phyloP scores from a whole-genome alignment of 805 yeast species.

The Maudiozyma bulderi region DNA sequence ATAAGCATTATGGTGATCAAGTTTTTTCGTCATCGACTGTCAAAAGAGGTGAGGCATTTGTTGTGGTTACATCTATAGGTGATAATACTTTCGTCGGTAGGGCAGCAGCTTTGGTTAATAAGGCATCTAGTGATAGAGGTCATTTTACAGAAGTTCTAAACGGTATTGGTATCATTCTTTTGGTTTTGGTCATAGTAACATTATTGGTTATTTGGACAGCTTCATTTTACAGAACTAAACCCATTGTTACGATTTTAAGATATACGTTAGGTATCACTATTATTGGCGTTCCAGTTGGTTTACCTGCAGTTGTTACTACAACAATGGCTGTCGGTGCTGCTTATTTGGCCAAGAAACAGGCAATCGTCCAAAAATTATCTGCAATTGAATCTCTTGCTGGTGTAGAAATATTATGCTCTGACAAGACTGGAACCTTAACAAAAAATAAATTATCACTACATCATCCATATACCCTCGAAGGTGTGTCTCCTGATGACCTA shows the following conservation, averaged over 20 bases:
- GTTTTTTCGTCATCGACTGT: conserved; percentile 89
- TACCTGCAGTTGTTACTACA: conserved; percentile 96
- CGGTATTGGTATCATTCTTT: conserved; percentile 90
- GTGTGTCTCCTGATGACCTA: conserved; percentile 90
- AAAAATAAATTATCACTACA: conserved; percentile 91
- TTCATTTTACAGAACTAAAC: conserved; percentile 84
- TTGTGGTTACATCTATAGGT: conserved; percentile 92
- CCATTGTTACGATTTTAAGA: conserved; percentile 78
- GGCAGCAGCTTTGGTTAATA: conserved; percentile 93
- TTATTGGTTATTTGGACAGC: conserved; percentile 86
- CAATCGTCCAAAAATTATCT: conserved; percentile 91
- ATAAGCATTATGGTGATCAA: conserved; percentile 79
- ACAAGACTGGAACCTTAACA: conserved; percentile 96
- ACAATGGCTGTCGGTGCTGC: conserved; percentile 99
- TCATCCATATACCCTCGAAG: conserved; percentile 96
- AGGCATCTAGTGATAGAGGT: conserved; percentile 86
- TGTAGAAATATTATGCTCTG: conserved; percentile 96
- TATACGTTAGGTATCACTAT: conserved; percentile 92
- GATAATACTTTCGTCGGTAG: conserved; percentile 93
- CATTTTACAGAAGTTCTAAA: conserved; percentile 95
- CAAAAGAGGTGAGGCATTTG: conserved; percentile 89
- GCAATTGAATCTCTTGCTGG: conserved; percentile 96
- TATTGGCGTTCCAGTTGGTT: conserved; percentile 97
- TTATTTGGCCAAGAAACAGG: conserved; percentile 92
- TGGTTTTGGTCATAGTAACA: conserved; percentile 80